Evolutionary conservation across 2,329 filamentous ascomycete genomes (phyloP).

Genomic region (Cryphonectria radicalis): DNA sequence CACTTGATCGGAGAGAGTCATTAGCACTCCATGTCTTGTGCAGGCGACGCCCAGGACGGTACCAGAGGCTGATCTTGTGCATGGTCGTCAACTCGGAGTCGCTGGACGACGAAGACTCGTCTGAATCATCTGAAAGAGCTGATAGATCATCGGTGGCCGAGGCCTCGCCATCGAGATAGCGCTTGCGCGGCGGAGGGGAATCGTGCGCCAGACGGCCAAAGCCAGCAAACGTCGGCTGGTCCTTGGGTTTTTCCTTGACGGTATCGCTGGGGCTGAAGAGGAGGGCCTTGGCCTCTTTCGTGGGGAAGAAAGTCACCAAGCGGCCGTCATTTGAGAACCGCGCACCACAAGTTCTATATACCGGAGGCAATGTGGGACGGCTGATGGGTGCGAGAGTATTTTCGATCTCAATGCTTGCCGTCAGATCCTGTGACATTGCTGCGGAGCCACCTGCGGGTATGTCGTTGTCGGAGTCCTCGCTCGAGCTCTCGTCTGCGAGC

Average conservation of each 20-base stretch:
- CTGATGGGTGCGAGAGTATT: conserved; percentile 56
- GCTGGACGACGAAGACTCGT: conserved; percentile 55
- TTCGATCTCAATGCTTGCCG: conserved; percentile 57
- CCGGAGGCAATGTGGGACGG: conserved; percentile 58
- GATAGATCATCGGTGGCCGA: conserved; percentile 57
- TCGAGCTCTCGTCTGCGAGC: conserved; percentile 77
- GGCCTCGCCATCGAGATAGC: conserved; percentile 52
- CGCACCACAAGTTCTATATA: conserved; percentile 63
- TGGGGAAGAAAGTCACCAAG: conserved; percentile 70
- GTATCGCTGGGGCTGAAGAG: conserved; percentile 53
- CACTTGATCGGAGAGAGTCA: conserved; percentile 63
- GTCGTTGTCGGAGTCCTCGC: conserved; percentile 73
- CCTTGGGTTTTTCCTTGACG: conserved; percentile 53
- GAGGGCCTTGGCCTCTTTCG: conserved; percentile 64
- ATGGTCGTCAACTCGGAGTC: conserved; percentile 68
- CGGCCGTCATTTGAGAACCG: conserved; percentile 66
- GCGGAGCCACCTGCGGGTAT: conserved; percentile 57
- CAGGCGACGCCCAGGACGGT: conserved; percentile 56
- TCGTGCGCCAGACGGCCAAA: conserved; percentile 61
- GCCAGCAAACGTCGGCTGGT: conserved; percentile 60
- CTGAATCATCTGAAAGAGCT: conserved; percentile 52
- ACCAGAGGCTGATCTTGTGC: conserved; percentile 62
- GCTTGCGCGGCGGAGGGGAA: conserved; percentile 50
- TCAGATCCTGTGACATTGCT: conserved; percentile 66
- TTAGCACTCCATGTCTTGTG: conserved; percentile 61